A percentile compares a stretch with the other conserved stretches of the same genome.
Conservation (phyloP, 805 yeast genomes). For the Kodamaea lidongshanica region DNA sequence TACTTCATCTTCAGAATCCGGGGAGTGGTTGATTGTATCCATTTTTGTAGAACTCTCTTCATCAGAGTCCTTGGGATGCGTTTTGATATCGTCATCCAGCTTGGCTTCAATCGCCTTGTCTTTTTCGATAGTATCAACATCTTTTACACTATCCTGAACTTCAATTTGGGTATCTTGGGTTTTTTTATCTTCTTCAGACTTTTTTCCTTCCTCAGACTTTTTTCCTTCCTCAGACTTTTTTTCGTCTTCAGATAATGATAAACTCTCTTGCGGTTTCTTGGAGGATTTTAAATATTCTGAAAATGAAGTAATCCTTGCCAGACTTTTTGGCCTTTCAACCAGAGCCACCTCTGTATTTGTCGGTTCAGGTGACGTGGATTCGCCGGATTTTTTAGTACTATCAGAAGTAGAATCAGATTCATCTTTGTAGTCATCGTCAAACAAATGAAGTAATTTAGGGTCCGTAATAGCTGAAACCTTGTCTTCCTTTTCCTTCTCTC, state of each 20-base stretch:
- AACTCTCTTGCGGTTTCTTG: neutral
- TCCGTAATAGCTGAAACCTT: constrained; percentile 7
- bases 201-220: neutral
- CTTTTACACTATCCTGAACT: neutral
- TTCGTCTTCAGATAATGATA: neutral
- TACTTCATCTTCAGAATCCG: constrained; percentile 11
- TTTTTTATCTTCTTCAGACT: neutral
- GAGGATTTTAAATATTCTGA: constrained; percentile 6
- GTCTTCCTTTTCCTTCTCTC: constrained; percentile 1
- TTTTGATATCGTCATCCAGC: constrained; percentile 2
- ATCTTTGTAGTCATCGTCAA: constrained; percentile 12
- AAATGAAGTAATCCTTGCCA: constrained; percentile 3
- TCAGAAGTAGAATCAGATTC: neutral
- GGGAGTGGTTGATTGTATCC: constrained; percentile 1
- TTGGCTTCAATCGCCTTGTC: too few species aligned
- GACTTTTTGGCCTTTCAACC: neutral
- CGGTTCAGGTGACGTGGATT: too few species aligned
- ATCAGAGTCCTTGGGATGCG: constrained; percentile 1
- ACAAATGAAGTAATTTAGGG: constrained; percentile 12
- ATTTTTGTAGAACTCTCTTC: constrained; percentile 2
- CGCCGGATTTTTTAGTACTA: neutral
- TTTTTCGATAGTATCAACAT: neutral
- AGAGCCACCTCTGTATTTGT: neutral
- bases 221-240: constrained; percentile 1
- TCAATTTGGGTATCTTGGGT: constrained; percentile 1